A percentile compares a stretch with the other conserved stretches of the same genome.
These are phyloP conservation scores for Actinomortierella wolfii DNA, from an alignment of 371 early-diverging fungal genomes.

Conservation along the genomic window DNA sequence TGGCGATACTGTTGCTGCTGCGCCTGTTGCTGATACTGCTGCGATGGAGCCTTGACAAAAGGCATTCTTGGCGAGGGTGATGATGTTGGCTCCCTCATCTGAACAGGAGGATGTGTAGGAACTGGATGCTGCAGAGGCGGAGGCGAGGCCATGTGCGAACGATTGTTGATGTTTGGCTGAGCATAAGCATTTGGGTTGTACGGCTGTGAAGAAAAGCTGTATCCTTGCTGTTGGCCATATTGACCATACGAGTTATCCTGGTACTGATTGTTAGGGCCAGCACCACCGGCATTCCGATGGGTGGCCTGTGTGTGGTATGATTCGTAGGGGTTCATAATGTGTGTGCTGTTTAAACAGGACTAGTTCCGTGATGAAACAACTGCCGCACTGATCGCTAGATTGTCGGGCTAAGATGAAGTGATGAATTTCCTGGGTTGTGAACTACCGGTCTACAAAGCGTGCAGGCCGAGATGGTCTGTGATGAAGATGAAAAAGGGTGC, in stretches of 20 bases:
- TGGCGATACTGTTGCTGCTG: conserved; percentile 29
- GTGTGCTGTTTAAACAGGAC: neutral
- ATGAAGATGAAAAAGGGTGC: too few species aligned
- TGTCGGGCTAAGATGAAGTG: too few species aligned
- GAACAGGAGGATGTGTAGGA: conserved; percentile 70
- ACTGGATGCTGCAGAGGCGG: conserved; percentile 77
- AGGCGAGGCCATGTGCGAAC: conserved; percentile 50
- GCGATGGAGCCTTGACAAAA: conserved; percentile 33
- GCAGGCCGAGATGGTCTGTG: too few species aligned
- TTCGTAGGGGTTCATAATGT: conserved; percentile 39
- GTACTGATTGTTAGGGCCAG: conserved; percentile 17
- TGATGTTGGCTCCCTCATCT: conserved; percentile 57
- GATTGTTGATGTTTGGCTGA: conserved; percentile 36
- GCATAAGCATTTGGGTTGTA: conserved; percentile 45
- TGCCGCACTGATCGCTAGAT: too few species aligned
- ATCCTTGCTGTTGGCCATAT: conserved; percentile 11
- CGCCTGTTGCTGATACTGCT: conserved; percentile 48
- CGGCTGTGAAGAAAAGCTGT: conserved; percentile 27
- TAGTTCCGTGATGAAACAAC: too few species aligned
- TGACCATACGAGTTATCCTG: conserved; percentile 14
- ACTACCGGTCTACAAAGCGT: too few species aligned
- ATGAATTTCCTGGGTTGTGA: too few species aligned
- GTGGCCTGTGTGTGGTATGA: too few species aligned
- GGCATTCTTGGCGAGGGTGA: conserved; percentile 56
- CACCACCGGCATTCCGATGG: conserved; percentile 13